Percentiles rank a stretch among this genome's conserved stretches.
These are phyloP conservation scores for Brassica juncea DNA, from an alignment of 345 rosid species.

Conservation along the genomic window DNA sequence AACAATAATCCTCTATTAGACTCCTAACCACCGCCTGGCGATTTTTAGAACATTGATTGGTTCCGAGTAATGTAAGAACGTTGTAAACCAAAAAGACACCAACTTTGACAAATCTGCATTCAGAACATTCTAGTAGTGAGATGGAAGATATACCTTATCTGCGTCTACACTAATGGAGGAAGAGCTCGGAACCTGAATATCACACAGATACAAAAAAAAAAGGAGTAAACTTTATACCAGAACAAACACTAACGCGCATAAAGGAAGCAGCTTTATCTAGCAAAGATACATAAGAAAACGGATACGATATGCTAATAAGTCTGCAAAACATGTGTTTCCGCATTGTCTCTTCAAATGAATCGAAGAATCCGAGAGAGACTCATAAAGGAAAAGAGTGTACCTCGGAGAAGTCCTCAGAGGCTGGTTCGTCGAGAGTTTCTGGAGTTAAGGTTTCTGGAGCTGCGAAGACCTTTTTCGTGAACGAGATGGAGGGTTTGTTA, in stretches of 20 bases:
- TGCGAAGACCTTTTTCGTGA: constrained; percentile 54
- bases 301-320: background rate
- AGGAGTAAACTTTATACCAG: background rate
- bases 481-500: constrained; percentile 39
- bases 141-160: constrained; percentile 52
- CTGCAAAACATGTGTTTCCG: background rate
- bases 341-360: background rate
- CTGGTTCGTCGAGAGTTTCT: constrained; percentile 50
- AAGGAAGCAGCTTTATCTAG: background rate
- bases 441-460: constrained; percentile 62
- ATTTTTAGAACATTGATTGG: too few species aligned
- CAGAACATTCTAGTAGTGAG: background rate
- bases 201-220: background rate
- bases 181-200: constrained; percentile 45
- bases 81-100: constrained; percentile 1
- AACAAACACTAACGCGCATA: background rate
- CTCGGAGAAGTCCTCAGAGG: constrained; percentile 43
- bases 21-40: too few species aligned
- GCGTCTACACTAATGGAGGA: constrained; percentile 50
- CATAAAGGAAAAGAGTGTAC: constrained; percentile 33
- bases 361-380: background rate
- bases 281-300: background rate
- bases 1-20: too few species aligned
- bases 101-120: background rate
- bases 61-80: background rate